Base-by-base conservation (phyloP, 495 filamentous ascomycete genomes). In the Aspergillus indologenus region DNA sequence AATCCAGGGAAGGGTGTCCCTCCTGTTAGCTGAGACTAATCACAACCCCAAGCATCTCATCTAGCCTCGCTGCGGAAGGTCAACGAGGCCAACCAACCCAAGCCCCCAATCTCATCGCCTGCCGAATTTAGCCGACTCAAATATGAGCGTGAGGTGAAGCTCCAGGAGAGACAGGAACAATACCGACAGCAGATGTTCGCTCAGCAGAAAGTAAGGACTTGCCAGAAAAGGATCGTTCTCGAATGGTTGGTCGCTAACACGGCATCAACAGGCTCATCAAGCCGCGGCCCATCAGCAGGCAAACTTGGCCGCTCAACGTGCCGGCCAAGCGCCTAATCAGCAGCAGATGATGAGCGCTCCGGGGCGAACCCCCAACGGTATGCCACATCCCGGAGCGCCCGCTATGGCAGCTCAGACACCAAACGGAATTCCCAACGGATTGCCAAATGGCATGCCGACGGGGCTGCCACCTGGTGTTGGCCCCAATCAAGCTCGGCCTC, bases 51-150 rank as follows among this genome's bases (percentile, higher is more conserved):
- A 80, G 80, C 82, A 55, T 85, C 87, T 53, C 82, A 81, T 34
- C 74, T 89, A 42, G 87, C 87, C 54, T 87, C 87, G 17, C 78
- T 86, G 65, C 79, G 88, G 44, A 92, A 92, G 67, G 81, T 80
- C 44, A 87, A 86, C 53, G 88, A 92, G 63, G 73, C 79, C 5
- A 80, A 82, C 48, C 85, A 87, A 58, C 86, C 86, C 23, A 80
- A 83, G 57, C 72, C 71, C 53, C 71, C 71, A 19, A 79, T 83
- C 22, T 79, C 89, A 51, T 92, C 92, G 0, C 92, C 94, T 0
- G 85, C 90, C 62, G 90, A 96, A 53, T 93, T 96, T 65, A 96
- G 91, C 66, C 82, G 90, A 26, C 79, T 96, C 65, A 91, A 93
- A 68, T 85, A 87, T 68, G 92, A 97, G 56, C 84, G 88, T 31